Conservation (phyloP, 2,329 filamentous ascomycete genomes). For the Zasmidium cellare region DNA sequence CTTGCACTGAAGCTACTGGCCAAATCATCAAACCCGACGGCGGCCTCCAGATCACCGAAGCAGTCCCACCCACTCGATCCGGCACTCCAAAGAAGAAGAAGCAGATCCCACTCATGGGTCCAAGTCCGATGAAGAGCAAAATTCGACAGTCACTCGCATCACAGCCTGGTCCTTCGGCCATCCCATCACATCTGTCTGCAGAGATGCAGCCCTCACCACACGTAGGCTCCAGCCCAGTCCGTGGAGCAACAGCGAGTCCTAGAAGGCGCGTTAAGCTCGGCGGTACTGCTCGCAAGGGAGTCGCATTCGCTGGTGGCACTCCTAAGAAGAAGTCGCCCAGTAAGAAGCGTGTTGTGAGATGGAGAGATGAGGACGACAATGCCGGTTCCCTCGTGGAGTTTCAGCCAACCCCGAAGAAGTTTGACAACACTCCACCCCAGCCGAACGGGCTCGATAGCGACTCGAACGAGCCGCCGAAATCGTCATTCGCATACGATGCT, state of each 20-base stretch:
- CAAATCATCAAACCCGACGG: conserved; percentile 92
- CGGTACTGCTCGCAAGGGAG: conserved; percentile 62
- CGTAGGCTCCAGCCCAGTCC: conserved; percentile 24
- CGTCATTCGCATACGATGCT: conserved; percentile 50
- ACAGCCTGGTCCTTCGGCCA: conserved; percentile 11
- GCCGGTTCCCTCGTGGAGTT: conserved; percentile 80
- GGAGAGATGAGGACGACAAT: conserved; percentile 87
- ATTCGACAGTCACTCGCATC: conserved; percentile 30
- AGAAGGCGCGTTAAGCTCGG: conserved; percentile 67
- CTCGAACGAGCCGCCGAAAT: conserved; percentile 30
- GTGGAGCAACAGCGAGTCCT: conserved; percentile 69
- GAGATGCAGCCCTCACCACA: conserved; percentile 20
- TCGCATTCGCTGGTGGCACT: conserved; percentile 65
- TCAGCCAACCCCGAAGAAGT: conserved; percentile 80
- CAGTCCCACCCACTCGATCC: conserved; percentile 67
- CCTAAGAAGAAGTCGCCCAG: conserved; percentile 66
- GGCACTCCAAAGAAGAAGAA: conserved; percentile 76
- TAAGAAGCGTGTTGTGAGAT: conserved; percentile 74
- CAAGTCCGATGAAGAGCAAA: conserved; percentile 51
- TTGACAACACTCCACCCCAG: conserved; percentile 57
- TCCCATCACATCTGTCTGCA: conserved; percentile 28
- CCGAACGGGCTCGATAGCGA: conserved; percentile 8
- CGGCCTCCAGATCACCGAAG: conserved; percentile 60
- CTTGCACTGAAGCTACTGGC: conserved; percentile 70
- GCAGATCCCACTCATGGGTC: conserved; percentile 46